Evolutionary conservation across 208 protist species (phyloP).

Genomic region (Endotrypanum monterogeii): DNA sequence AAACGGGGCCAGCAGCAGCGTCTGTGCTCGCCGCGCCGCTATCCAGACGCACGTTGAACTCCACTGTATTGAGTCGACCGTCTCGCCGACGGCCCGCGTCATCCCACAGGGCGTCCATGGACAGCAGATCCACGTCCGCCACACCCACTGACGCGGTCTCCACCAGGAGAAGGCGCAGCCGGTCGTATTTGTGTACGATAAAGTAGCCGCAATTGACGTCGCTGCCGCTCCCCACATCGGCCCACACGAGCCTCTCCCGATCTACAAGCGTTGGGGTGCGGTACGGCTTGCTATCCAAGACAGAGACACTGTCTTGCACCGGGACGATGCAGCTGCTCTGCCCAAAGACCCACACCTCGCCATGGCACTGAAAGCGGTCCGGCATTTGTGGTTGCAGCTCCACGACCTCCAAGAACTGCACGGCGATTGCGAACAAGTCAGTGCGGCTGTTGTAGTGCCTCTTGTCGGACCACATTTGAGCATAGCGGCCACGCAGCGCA

Average conservation of each 20-base stretch:
- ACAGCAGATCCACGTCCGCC: conserved; percentile 65
- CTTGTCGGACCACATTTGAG: conserved; percentile 35
- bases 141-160: conserved; percentile 63
- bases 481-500: conserved; percentile 29
- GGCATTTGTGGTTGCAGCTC: conserved; percentile 59
- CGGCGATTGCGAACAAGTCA: conserved; percentile 45
- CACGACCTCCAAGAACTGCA: conserved; percentile 68
- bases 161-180: conserved; percentile 70
- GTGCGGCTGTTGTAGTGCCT: conserved; percentile 31
- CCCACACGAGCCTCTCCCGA: conserved; percentile 50
- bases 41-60: conserved; percentile 33
- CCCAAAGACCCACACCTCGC: conserved; percentile 69
- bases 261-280: conserved; percentile 60
- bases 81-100: conserved; percentile 9
- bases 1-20: conserved; percentile 4
- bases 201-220: conserved; percentile 31
- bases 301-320: conserved; percentile 22
- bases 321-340: conserved; percentile 27
- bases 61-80: conserved; percentile 28
- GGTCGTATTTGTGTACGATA: conserved; percentile 74
- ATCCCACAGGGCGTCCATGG: conserved; percentile 47
- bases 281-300: conserved; percentile 43
- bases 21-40: conserved; percentile 15
- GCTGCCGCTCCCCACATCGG: conserved; percentile 10
- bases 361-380: conserved; percentile 70